Base-by-base conservation (phyloP, 495 filamentous ascomycete species). In the Neurospora africana region DNA sequence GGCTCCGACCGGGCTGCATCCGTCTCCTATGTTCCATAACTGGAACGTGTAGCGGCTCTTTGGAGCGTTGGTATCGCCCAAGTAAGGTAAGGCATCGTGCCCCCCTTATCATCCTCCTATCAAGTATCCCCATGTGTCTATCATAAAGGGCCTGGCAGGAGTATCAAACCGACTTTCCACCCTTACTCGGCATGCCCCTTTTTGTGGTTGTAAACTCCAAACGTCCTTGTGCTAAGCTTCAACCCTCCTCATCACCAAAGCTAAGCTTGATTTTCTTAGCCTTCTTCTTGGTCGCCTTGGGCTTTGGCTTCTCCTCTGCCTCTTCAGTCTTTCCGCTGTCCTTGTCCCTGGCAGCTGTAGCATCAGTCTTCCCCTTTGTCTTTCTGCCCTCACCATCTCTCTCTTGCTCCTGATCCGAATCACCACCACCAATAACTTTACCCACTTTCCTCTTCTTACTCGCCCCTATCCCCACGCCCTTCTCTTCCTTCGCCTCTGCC, bases 221-320 rank as follows among this genome's bases (percentile, higher is more conserved):
- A n/a, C n/a, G n/a, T n/a, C n/a, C n/a, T n/a, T n/a, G n/a, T n/a
- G n/a, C n/a, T n/a, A n/a, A n/a, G n/a, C n/a, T n/a, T n/a, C 36
- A 36, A 36, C 36, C 36, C 68, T 85, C 83, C 36, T 85, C 84
- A 70, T 87, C 86, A 4, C 82, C 84, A 78, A 88, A 88, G 76
- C 86, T 87, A 61, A 88, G 80, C 81, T 87, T 87, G 71, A 88
- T 84, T 79, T 88, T 88, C 81, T 88, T 87, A 1, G 82, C 82
- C 75, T 86, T 85, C 73, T 84, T 86, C 74, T 83, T 84, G 33
- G 71, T 0, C 27, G 53, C 13, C 65, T 43, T 78, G 76, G 23
- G 65, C 1, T 68, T 73, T 73, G 36, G 68, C 3, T 71, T 58
- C 17, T 36, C 72, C 4, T 70, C 65, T 10, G 39, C 35, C 41